Evolutionary conservation across 257 asterid genomes (phyloP), one percentile per base, ranked within the genome.

Genomic region (Solanum commersonii): DNA sequence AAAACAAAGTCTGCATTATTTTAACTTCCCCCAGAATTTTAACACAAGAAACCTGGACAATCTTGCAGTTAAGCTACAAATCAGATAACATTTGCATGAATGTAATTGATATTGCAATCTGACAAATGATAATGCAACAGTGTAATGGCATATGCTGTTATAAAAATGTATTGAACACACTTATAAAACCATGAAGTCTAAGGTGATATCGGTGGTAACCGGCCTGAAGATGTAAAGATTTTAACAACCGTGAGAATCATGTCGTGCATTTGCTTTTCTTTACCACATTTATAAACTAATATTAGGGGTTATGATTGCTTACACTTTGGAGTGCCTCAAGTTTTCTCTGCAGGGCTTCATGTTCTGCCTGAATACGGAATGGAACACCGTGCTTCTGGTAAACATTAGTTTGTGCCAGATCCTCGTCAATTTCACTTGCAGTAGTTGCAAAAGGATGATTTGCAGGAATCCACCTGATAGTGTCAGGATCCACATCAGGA

Each of bases 381-480:
- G 99, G 99, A 89, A 97, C 99, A 76, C 99, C 99, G 67, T 94
- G 96, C 94, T 96, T 97, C 88, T 97, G 98, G 88, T 94, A 89
- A 87, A 97, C 99, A 84, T 97, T 97, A 67, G 91, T 94, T 89
- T 95, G 99, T 72, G 99, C 99, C 94, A 97, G 92, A 87, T 90
- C 98, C 91, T 96, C 99, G 79, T 97, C 98, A 67, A 97, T 97
- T 44, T 97, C 99, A 89, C 99, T 96, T 52, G 95, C 88, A 87
- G 99, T 96, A 63, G 99, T 97, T 86, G 99, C 99, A 92, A 97
- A 97, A 3, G 99, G 99, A 92, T 97, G 99, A 86, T 97, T 97
- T 84, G 99, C 95, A 71, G 99, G 99, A 88, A 97, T 97, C 99
- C 99, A 97, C 90, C 99, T 93, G 84, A 97, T 92, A 15, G 98